Base-by-base conservation (phyloP, 176 grass and related monocot genomes). In the Panicum miliaceum region DNA sequence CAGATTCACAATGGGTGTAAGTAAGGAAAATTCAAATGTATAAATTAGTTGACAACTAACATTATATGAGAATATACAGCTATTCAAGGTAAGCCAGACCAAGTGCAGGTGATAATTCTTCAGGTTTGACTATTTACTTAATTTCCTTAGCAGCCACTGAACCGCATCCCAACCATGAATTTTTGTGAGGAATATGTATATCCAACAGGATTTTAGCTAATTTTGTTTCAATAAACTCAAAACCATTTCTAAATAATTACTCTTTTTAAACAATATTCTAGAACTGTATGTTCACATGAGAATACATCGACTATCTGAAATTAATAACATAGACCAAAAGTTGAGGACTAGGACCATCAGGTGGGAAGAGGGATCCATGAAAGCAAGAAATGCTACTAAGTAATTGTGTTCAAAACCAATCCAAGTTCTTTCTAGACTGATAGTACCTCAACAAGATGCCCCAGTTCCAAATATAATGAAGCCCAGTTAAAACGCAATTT, bases 161-260 rank as follows among this genome's bases (percentile, higher is more conserved):
- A 16, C 12, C 6, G 27, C 56, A 59, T 53, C 2, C 20, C 63
- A 54, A 52, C 32, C 12, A 67, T 15, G 18, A 80, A 53, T 36
- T 38, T 13, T 5, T 14, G 11, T 3, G 5, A 67, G 29, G 27
- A 51, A 67, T 52, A 68, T 20, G 22, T 52, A 32, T 18, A 82
- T 15, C n/a, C 36, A 71, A 71, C 47, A 81, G 10, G 35, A 11
- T 22, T 68, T 78, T 66, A 80, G 8, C 27, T 23, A 45, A 20
- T 80, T 52, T 68, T 10, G 32, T 35, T 81, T 68, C 7, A 68
- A 52, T 14, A 14, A 68, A 68, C 34, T 68, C 47, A 67, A 52
- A 8, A 40, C n/a, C 22, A 16, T 11, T 67, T 27, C 23, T 54
- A 25, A 78, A 20, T 79, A 22, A 32, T 34, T 6, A 27, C 14